phyloP scores from a whole-genome alignment of 2,329 filamentous ascomycete genomes.

The Gnomoniopsis sp. region DNA sequence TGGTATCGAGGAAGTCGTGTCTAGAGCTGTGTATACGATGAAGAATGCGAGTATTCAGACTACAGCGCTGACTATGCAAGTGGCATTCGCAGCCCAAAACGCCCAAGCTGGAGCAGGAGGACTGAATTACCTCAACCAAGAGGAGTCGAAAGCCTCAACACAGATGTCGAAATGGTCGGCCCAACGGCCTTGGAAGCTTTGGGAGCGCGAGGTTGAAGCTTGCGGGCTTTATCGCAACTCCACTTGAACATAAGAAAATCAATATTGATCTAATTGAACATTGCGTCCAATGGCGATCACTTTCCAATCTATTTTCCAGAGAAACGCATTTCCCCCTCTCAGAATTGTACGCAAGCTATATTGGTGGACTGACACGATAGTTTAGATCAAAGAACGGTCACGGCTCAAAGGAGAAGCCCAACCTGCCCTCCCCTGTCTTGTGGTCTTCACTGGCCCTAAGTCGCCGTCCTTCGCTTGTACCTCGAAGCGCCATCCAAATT shows the following conservation, averaged over 20 bases:
- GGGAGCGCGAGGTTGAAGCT: slow-evolving; percentile 24
- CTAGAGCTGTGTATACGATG: slow-evolving; percentile 39
- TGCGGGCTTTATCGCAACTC: slow-evolving; percentile 23
- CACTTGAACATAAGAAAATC: background rate
- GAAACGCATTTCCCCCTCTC: too few relatives aligned
- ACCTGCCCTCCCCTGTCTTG: too few relatives aligned
- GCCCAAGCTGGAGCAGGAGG: background rate
- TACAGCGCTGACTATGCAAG: slow-evolving; percentile 29
- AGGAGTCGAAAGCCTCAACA: slow-evolving; percentile 20
- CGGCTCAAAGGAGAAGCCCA: too few relatives aligned
- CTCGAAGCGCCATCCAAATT: background rate
- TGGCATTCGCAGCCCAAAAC: slow-evolving; percentile 14
- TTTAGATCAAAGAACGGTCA: too few relatives aligned
- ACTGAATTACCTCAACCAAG: slow-evolving; percentile 17
- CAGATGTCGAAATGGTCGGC: slow-evolving; percentile 17
- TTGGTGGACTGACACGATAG: too few relatives aligned
- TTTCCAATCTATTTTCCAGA: too few relatives aligned
- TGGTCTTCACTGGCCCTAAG: too few relatives aligned
- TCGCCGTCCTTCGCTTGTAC: background rate
- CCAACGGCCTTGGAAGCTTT: slow-evolving; percentile 24
- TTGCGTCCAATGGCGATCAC: background rate
- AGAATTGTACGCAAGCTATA: background rate
- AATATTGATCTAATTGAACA: background rate
- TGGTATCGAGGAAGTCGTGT: slow-evolving; percentile 37
- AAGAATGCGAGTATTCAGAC: slow-evolving; percentile 40